A percentile compares a stretch with the other conserved stretches of the same genome.
phyloP scores from a whole-genome alignment of 1,284 basidiomycete genomes.

The Coniferiporia sulphurascens region DNA sequence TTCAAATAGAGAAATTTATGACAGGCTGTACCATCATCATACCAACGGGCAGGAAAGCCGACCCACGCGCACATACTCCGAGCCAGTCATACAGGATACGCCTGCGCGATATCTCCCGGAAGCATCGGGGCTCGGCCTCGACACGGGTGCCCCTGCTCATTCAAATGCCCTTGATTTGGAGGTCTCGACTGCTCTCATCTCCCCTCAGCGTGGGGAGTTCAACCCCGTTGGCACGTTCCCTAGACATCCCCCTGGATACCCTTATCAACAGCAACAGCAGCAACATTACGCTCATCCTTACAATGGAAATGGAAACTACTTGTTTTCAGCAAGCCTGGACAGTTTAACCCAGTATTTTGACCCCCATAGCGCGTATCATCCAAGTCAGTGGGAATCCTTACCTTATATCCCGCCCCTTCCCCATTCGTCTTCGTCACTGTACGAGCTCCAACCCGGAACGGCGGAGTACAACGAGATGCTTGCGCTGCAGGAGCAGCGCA shows the following conservation, averaged over 20 bases:
- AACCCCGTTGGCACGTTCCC: not conserved
- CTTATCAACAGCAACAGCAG: not conserved
- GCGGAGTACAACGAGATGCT: not conserved
- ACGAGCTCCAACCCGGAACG: not conserved
- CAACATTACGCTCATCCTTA: not conserved
- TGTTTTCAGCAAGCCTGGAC: not conserved
- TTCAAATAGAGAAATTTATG: conserved; percentile 7
- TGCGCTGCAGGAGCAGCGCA: not conserved
- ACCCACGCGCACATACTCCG: not conserved
- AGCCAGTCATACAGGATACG: not conserved
- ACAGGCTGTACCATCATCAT: not conserved
- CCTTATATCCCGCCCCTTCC: not conserved
- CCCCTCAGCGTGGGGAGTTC: not conserved
- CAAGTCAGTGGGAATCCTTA: conserved; percentile 9
- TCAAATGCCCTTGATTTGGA: not conserved
- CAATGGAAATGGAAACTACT: not conserved
- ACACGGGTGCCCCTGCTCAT: not conserved
- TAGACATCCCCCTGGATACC: not conserved
- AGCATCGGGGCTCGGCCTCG: conserved; percentile 1
- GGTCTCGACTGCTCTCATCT: not conserved
- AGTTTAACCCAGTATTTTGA: not conserved
- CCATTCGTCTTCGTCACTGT: not conserved
- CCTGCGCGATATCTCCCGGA: not conserved
- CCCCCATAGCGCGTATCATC: not conserved
- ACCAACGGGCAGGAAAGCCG: not conserved